phyloP scores from a whole-genome alignment of 345 rosid genomes.

The Syzygium aromaticum region DNA sequence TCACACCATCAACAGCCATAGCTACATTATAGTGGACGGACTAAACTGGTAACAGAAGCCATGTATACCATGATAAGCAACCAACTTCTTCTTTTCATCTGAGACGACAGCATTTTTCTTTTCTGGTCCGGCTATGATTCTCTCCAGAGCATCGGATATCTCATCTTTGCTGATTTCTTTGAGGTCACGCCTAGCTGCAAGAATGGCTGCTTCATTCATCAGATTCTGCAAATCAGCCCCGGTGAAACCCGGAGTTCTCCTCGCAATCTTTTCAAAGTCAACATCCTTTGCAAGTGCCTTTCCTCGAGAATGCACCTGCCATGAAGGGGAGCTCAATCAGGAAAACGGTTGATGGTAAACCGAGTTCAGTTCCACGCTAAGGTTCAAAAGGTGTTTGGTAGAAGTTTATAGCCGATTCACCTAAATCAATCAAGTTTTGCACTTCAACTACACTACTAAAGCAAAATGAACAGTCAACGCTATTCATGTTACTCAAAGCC shows the following conservation, averaged over 20 bases:
- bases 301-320: constrained; percentile 93
- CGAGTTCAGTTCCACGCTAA: neutral
- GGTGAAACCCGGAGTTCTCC: constrained; percentile 94
- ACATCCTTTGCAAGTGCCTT: constrained; percentile 97
- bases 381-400: neutral
- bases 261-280: constrained; percentile 85
- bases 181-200: constrained; percentile 94
- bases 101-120: constrained; percentile 96
- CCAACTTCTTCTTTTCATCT: constrained; percentile 85
- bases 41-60: neutral
- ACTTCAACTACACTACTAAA: neutral
- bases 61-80: constrained; percentile 76
- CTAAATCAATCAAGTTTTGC: neutral
- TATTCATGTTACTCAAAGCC: neutral
- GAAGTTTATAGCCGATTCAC: neutral
- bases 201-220: constrained; percentile 98
- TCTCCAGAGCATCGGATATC: constrained; percentile 93
- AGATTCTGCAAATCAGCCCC: constrained; percentile 96
- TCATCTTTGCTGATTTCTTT: constrained; percentile 98
- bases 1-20: neutral
- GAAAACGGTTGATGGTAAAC: neutral
- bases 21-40: neutral
- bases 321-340: neutral
- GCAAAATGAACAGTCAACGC: neutral
- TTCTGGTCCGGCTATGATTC: constrained; percentile 99